A percentile compares a stretch with the other conserved stretches of the same genome.
Evolutionary conservation across 2,329 filamentous ascomycete genomes (phyloP).

Genomic region (Aspergillus sp.): DNA sequence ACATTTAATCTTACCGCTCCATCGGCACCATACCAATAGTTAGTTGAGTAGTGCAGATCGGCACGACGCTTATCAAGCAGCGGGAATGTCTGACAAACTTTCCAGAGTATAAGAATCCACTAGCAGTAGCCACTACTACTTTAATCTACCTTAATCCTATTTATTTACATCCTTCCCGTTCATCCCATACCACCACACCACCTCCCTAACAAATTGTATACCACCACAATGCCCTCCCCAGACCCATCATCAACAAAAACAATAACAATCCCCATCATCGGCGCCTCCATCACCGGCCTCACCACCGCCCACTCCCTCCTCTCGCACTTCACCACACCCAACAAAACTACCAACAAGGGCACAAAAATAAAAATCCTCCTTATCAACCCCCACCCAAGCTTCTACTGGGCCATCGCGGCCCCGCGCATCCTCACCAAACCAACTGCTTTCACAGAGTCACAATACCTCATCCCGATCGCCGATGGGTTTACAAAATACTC

Average conservation of each 20-base stretch:
- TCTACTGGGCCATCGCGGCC: slow-evolving; percentile 57
- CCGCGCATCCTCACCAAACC: slow-evolving; percentile 57
- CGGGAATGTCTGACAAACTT: background rate
- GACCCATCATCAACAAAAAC: too few relatives aligned
- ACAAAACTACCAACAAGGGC: too few relatives aligned
- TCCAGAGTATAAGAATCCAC: background rate
- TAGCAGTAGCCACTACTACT: background rate
- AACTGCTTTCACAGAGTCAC: slow-evolving; percentile 48
- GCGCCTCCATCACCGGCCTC: slow-evolving; percentile 41
- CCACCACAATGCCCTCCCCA: too few relatives aligned
- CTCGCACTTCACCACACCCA: slow-evolving; percentile 23
- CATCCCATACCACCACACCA: background rate
- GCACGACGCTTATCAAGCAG: background rate
- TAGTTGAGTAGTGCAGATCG: too few relatives aligned
- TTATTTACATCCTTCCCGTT: background rate
- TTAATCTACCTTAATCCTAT: background rate
- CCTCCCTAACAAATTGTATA: too few relatives aligned
- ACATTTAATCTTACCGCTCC: too few relatives aligned
- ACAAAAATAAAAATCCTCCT: slow-evolving; percentile 51
- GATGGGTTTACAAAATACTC: slow-evolving; percentile 55
- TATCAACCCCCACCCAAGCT: slow-evolving; percentile 55
- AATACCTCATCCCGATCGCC: slow-evolving; percentile 54
- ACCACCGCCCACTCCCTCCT: slow-evolving; percentile 42
- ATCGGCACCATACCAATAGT: too few relatives aligned
- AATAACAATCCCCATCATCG: slow-evolving; percentile 18